Conservation (phyloP, 306 rosid species). For the Prunus mongolica region DNA sequence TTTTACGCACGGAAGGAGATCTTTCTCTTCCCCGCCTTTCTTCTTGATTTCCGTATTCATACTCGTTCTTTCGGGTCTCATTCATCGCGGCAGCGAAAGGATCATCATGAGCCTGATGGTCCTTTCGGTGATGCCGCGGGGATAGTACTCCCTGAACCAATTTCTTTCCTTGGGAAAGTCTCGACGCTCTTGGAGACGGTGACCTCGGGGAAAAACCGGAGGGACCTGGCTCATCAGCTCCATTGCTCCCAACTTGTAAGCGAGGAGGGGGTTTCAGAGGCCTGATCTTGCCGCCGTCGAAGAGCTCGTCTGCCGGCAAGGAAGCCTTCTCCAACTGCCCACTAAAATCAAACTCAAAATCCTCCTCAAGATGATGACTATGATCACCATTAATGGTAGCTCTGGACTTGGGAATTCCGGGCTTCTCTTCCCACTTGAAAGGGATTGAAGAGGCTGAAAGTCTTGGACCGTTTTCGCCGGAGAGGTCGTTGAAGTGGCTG, state of each 20-base stretch:
- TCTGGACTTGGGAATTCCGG: constrained; percentile 47
- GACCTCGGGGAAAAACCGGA: constrained; percentile 1
- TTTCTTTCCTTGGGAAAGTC: constrained; percentile 35
- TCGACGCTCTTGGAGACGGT: constrained; percentile 37
- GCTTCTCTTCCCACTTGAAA: constrained; percentile 58
- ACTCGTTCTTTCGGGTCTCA: constrained; percentile 24
- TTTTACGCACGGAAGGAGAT: constrained; percentile 32
- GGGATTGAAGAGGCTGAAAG: constrained; percentile 40
- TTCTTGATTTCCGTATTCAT: neutral
- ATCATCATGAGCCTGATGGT: constrained; percentile 21
- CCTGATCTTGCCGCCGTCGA: constrained; percentile 67
- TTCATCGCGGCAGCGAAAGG: constrained; percentile 45
- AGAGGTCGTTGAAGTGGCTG: constrained; percentile 15
- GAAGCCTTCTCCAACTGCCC: constrained; percentile 41
- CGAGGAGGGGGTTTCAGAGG: constrained; percentile 63
- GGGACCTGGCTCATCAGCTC: constrained; percentile 1
- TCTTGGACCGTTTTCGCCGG: neutral
- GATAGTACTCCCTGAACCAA: constrained; percentile 38
- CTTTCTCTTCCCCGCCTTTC: constrained; percentile 41
- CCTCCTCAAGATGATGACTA: constrained; percentile 11
- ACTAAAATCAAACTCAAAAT: constrained; percentile 62
- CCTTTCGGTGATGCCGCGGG: constrained; percentile 28
- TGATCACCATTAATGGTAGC: neutral
- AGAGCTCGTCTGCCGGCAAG: constrained; percentile 77
- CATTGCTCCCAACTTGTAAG: constrained; percentile 20